Evolutionary conservation across 306 rosid species (phyloP), one percentile per base, ranked within the genome.

Genomic region (Myrica gale): DNA sequence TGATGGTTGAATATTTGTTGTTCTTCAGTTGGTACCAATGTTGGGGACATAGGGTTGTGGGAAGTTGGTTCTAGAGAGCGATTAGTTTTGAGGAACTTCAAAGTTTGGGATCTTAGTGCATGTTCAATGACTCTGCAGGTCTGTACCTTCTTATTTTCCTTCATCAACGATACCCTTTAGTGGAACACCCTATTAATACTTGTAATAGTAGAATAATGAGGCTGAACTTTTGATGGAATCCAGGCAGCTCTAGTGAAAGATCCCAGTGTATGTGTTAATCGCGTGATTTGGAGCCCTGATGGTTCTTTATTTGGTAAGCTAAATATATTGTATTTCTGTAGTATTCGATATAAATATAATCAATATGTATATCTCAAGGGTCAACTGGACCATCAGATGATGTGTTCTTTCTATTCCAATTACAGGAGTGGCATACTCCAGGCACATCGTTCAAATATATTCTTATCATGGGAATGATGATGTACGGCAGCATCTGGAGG

Each of bases 271-370:
- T 95, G 97, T 48, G 98, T 95, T 42, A 95, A 95, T 82, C 98
- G 98, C 58, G 98, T 95, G 37, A 95, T 90, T 72, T 95, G 98
- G 98, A 92, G 98, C 79, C 97, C 98, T 21, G 97, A 95, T 73
- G 98, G 98, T 68, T 72, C 92, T 70, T 89, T 90, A 76, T 95
- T 95, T 74, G 98, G 98, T 95, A 80, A 82, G 92, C 76, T 74
- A 72, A 62, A 74, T 45, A 3, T 78, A 57, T 70, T 76, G 57
- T 2, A 79, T 53, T 81, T 73, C 26, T 75, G 76, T 51, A 39
- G 23, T 76, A 71, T 54, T 65, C 55, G 13, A 71, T 82, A 60
- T 48, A 43, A 43, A 63, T 77, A 37, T 76, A 51, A 19, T 1
- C 51, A 15, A 65, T 62, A 68, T 60, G 57, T 65, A 43, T 77